phyloP scores from a whole-genome alignment of 306 rosid species.

The Medicago ruthenica region DNA sequence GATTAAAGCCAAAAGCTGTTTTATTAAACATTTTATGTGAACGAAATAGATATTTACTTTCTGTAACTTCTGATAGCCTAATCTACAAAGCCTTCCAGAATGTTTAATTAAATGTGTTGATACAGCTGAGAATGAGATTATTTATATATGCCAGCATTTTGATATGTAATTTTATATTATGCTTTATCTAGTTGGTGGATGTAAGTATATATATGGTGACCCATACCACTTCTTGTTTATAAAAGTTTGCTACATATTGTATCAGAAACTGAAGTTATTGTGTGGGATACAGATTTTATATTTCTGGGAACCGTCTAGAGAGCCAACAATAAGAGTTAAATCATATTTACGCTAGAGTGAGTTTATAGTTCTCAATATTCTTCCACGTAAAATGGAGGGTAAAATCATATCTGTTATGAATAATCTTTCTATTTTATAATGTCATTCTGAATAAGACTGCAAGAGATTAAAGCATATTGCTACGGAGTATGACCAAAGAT shows the following conservation, averaged over 20 bases:
- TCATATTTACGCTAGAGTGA: conserved; percentile 5
- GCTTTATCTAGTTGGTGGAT: conserved; percentile 6
- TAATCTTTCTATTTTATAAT: conserved; percentile 4
- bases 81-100: conserved; percentile 36
- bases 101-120: conserved; percentile 11
- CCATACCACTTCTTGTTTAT: not conserved
- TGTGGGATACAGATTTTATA: not conserved
- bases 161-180: not conserved
- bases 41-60: conserved; percentile 25
- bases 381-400: not conserved
- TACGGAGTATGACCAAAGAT: not conserved
- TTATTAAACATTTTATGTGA: conserved; percentile 13
- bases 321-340: conserved; percentile 6
- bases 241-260: not conserved
- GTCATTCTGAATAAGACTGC: not conserved
- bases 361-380: not conserved
- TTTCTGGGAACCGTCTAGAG: conserved; percentile 5
- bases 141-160: not conserved
- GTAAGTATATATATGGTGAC: not conserved
- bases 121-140: not conserved
- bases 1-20: conserved; percentile 26
- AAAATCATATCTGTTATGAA: not conserved
- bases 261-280: conserved; percentile 21
- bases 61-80: conserved; percentile 29
- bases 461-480: conserved; percentile 11